phyloP scores from a whole-genome alignment of 208 protist genomes.

The Acanthamoeba divionensis region DNA sequence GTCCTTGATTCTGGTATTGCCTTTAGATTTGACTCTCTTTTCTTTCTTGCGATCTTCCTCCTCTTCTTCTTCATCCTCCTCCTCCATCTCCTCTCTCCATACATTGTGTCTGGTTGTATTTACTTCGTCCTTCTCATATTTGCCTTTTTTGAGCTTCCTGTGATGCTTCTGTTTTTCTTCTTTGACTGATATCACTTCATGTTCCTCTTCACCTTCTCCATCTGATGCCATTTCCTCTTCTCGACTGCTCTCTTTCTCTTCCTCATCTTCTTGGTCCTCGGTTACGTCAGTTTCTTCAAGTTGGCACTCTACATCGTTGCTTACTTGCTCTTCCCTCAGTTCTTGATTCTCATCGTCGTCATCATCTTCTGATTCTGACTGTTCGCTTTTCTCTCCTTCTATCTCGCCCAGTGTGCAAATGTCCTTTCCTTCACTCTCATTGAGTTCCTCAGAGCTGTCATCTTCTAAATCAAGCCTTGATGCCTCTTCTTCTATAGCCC shows the following conservation, averaged over 20 bases:
- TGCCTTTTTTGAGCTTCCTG: too few species aligned
- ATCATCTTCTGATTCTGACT: not conserved
- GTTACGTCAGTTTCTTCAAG: not conserved
- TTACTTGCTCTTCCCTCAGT: not conserved
- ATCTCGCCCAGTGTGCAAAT: not conserved
- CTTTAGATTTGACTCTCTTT: too few species aligned
- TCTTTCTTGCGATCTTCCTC: not conserved
- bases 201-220: not conserved
- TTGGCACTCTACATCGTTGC: not conserved
- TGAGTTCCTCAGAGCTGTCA: not conserved
- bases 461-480: slow-evolving; percentile 9
- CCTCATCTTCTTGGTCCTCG: not conserved
- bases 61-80: not conserved
- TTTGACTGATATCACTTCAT: not conserved
- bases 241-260: not conserved
- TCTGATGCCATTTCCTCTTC: not conserved
- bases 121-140: too few species aligned
- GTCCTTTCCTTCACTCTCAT: not conserved
- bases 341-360: not conserved
- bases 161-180: not conserved
- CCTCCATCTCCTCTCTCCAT: not conserved
- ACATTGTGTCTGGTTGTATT: too few species aligned
- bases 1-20: too few species aligned
- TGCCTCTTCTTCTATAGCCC: slow-evolving; percentile 14
- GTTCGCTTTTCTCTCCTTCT: not conserved